Percentiles rank a stretch among this genome's conserved stretches.
Conservation (phyloP, 2,329 filamentous ascomycete genomes). For the Eurotiales sp. region DNA sequence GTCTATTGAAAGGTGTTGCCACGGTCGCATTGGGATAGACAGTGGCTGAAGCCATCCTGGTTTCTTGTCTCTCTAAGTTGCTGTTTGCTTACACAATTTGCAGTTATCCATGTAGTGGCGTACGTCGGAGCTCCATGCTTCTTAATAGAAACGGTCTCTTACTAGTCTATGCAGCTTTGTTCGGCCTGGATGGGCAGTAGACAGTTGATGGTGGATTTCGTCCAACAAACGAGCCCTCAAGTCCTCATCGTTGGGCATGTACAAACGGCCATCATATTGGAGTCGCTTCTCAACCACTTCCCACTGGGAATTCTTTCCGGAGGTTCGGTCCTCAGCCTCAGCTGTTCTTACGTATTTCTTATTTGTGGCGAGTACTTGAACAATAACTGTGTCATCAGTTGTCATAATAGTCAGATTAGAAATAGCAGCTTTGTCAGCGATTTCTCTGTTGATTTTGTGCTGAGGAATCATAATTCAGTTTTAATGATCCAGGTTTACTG, state of each 20-base stretch:
- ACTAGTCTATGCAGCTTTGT: neutral
- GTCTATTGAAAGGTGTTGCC: conserved; percentile 18
- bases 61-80: neutral
- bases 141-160: neutral
- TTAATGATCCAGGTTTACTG: neutral
- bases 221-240: neutral
- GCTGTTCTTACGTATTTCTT: too few species aligned
- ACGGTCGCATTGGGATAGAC: conserved; percentile 14
- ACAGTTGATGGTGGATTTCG: neutral
- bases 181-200: neutral
- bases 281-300: neutral
- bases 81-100: neutral
- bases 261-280: neutral
- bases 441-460: too few species aligned
- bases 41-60: conserved; percentile 13
- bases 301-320: too few species aligned
- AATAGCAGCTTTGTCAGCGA: too few species aligned
- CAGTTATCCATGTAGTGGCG: neutral
- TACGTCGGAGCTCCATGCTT: neutral
- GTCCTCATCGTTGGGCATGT: neutral
- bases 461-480: neutral
- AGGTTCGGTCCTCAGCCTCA: too few species aligned
- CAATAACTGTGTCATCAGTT: too few species aligned
- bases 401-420: too few species aligned
- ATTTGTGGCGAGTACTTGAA: too few species aligned